Conservation (phyloP, 2,329 filamentous ascomycete genomes). For the Elsinoe australis region DNA sequence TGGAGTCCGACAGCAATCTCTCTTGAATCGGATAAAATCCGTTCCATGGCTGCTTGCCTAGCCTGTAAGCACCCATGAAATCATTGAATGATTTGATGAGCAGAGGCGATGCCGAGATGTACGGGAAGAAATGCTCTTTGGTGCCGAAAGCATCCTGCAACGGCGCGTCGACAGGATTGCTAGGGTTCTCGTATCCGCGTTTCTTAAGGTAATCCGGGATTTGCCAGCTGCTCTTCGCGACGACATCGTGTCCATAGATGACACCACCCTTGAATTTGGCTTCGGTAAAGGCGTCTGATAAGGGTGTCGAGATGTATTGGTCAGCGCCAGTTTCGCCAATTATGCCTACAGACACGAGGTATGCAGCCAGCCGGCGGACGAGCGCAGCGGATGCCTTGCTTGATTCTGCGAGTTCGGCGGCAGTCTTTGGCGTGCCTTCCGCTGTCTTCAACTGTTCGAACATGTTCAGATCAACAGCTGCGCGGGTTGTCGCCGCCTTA, state of each 20-base stretch:
- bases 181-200: slow-evolving; percentile 19
- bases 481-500: not conserved
- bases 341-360: slow-evolving; percentile 18
- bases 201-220: slow-evolving; percentile 20
- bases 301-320: slow-evolving; percentile 16
- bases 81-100: slow-evolving; percentile 26
- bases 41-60: slow-evolving; percentile 35
- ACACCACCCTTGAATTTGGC: slow-evolving; percentile 18
- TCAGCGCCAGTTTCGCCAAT: slow-evolving; percentile 18
- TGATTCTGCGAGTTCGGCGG: slow-evolving; percentile 11
- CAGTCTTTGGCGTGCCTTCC: not conserved
- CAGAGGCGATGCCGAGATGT: slow-evolving; percentile 2
- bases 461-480: slow-evolving; percentile 9
- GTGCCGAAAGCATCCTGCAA: slow-evolving; percentile 13
- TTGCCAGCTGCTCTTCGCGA: slow-evolving; percentile 13
- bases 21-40: slow-evolving; percentile 21
- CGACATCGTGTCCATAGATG: slow-evolving; percentile 18
- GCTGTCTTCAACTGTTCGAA: slow-evolving; percentile 2
- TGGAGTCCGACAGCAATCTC: not conserved
- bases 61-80: slow-evolving; percentile 34
- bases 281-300: slow-evolving; percentile 18
- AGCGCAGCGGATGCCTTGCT: slow-evolving; percentile 19
- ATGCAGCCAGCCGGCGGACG: slow-evolving; percentile 17
- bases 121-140: slow-evolving; percentile 16
- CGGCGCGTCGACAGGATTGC: slow-evolving; percentile 14